phyloP scores from a whole-genome alignment of 2,329 filamentous ascomycete species.

The Coccinonectria pachysandricola region DNA sequence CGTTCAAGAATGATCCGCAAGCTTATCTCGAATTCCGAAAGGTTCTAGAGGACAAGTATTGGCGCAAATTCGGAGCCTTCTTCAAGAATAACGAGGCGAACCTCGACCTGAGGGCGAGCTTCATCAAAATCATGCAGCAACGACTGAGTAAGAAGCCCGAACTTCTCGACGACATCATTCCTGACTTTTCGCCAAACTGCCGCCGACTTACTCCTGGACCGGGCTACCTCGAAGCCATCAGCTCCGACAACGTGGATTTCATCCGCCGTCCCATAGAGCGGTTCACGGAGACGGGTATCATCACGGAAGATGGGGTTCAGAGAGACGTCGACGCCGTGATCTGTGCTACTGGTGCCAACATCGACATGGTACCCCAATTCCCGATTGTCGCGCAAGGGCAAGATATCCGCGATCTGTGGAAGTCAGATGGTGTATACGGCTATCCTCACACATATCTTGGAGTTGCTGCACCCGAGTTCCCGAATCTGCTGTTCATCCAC shows the following conservation, averaged over 20 bases:
- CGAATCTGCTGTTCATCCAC: conserved; percentile 55
- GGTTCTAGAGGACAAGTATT: conserved; percentile 49
- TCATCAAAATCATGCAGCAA: conserved; percentile 37
- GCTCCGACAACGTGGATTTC: conserved; percentile 51
- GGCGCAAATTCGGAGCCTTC: conserved; percentile 43
- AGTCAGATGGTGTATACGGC: conserved; percentile 41
- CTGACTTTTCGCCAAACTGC: conserved; percentile 55
- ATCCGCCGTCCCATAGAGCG: conserved; percentile 45
- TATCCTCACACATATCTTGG: conserved; percentile 61
- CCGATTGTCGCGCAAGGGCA: conserved; percentile 44
- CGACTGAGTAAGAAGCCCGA: conserved; percentile 44
- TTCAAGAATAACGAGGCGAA: conserved; percentile 45
- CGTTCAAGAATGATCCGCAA: conserved; percentile 46
- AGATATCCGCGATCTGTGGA: conserved; percentile 48
- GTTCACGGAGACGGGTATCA: conserved; percentile 50
- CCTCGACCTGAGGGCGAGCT: conserved; percentile 34
- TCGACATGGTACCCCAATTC: conserved; percentile 49
- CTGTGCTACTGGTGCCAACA: conserved; percentile 58
- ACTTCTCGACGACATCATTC: conserved; percentile 44
- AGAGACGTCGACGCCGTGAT: conserved; percentile 54
- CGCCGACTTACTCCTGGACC: conserved; percentile 55
- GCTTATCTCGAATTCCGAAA: conserved; percentile 52
- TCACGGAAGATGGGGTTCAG: conserved; percentile 45
- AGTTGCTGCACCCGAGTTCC: conserved; percentile 51
- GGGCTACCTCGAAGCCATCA: conserved; percentile 56